Percentiles rank a stretch among this genome's conserved stretches.
These are phyloP conservation scores for Cladosporium sp. DNA, from an alignment of 2,329 filamentous ascomycete species.

Conservation along the genomic window DNA sequence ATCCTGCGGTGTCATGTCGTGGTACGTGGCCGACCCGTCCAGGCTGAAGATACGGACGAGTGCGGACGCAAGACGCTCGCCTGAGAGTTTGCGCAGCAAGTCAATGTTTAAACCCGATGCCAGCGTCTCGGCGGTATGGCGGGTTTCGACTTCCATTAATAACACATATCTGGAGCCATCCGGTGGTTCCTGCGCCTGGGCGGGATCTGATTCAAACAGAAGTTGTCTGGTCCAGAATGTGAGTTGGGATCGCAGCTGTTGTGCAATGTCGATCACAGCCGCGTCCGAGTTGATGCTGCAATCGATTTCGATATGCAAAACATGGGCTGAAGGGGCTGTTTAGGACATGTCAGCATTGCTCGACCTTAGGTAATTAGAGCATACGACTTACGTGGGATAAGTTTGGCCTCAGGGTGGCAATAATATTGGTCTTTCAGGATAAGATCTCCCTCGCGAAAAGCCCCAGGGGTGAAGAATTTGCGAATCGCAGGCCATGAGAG, in stretches of 20 bases:
- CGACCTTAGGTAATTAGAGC: not conserved
- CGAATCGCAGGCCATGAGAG: slow-evolving; percentile 10
- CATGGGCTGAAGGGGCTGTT: slow-evolving; percentile 9
- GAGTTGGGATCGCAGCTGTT: not conserved
- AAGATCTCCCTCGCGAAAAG: not conserved
- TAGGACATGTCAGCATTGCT: not conserved
- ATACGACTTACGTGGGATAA: not conserved
- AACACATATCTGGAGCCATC: not conserved
- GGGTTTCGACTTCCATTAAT: slow-evolving; percentile 3
- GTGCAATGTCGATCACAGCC: not conserved
- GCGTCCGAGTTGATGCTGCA: not conserved
- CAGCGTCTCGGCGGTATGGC: slow-evolving; percentile 5
- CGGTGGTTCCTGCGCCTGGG: not conserved
- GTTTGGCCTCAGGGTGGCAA: not conserved
- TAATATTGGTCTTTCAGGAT: not conserved
- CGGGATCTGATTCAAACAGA: slow-evolving; percentile 4
- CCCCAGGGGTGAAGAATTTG: not conserved
- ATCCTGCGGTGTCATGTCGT: not conserved
- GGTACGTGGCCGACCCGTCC: slow-evolving; percentile 7
- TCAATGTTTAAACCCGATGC: not conserved
- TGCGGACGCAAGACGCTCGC: not conserved
- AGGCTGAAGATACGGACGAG: not conserved
- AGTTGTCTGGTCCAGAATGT: not conserved
- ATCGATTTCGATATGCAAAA: slow-evolving; percentile 8
- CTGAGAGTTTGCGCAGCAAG: not conserved